Percentiles rank a stretch among this genome's conserved stretches.
These are phyloP conservation scores for Colletotrichum acutatum DNA, from an alignment of 2,329 filamentous ascomycete species.

Conservation along the genomic window DNA sequence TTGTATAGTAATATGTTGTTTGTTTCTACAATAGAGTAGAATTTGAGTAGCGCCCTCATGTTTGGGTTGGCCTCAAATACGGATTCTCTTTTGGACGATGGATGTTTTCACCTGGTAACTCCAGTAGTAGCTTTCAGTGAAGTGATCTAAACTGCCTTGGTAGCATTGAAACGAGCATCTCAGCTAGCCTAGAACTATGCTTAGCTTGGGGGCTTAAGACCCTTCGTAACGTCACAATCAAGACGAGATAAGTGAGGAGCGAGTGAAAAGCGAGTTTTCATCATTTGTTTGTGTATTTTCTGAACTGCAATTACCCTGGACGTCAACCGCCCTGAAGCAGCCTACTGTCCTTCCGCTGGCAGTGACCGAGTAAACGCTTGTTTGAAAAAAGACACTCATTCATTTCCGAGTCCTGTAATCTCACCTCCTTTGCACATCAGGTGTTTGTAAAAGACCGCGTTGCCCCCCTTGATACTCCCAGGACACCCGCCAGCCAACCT, in stretches of 20 bases:
- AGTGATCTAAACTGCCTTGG: no score
- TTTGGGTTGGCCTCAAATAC: no score
- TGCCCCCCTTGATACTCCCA: background rate
- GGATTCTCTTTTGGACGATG: no score
- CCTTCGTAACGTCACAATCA: no score
- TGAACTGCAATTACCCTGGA: slow-evolving; percentile 33
- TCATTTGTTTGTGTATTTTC: slow-evolving; percentile 36
- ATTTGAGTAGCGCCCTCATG: no score
- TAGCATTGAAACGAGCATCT: no score
- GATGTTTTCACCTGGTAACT: no score
- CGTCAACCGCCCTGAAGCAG: slow-evolving; percentile 10
- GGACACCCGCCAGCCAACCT: background rate
- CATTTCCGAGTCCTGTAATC: slow-evolving; percentile 7
- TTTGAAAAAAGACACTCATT: background rate
- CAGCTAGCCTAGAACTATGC: no score
- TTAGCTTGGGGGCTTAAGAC: no score
- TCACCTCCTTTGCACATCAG: slow-evolving; percentile 10
- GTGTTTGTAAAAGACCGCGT: slow-evolving; percentile 24
- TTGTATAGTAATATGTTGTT: no score
- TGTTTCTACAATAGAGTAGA: no score
- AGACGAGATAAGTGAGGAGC: background rate
- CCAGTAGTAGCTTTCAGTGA: no score
- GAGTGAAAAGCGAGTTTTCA: slow-evolving; percentile 14
- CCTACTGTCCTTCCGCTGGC: background rate
- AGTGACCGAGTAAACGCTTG: slow-evolving; percentile 11